Conservation (phyloP, 1,139 yeast species). For the Scheffersomyces stambukii region DNA sequence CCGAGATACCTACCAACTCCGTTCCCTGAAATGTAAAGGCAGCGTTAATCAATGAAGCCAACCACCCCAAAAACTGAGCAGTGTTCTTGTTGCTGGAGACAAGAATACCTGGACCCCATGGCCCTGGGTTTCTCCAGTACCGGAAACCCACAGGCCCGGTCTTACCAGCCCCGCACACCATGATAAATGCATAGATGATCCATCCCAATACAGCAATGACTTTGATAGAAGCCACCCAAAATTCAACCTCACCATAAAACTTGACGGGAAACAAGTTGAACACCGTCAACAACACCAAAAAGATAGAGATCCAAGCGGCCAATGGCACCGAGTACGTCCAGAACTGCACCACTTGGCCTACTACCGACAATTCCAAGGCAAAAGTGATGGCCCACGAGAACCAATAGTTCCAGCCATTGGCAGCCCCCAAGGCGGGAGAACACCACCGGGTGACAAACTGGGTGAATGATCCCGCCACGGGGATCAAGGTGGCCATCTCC, state of each 20-base stretch:
- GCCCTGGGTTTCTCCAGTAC: constrained; percentile 93
- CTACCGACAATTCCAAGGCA: constrained; percentile 77
- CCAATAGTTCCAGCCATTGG: constrained; percentile 84
- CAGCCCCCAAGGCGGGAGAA: constrained; percentile 70
- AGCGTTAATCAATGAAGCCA: constrained; percentile 56
- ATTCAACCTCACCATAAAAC: constrained; percentile 45
- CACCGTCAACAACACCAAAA: constrained; percentile 37
- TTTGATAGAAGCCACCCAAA: constrained; percentile 57
- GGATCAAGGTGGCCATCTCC: constrained; percentile 73
- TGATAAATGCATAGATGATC: constrained; percentile 60
- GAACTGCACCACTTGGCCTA: constrained; percentile 68
- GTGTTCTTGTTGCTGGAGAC: constrained; percentile 40
- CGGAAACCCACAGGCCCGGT: constrained; percentile 76
- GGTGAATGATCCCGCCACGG: constrained; percentile 62
- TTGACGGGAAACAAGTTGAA: constrained; percentile 41
- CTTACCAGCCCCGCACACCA: constrained; percentile 69
- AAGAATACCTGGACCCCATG: constrained; percentile 66
- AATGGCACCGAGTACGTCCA: constrained; percentile 75
- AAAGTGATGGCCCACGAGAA: constrained; percentile 83
- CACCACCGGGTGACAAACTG: constrained; percentile 56
- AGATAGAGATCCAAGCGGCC: constrained; percentile 74
- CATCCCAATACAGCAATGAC: constrained; percentile 70
- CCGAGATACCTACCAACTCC: constrained; percentile 83
- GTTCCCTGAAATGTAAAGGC: constrained; percentile 80
- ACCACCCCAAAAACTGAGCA: constrained; percentile 65